Evolutionary conservation across 768 basidiomycete species (phyloP), one percentile per base, ranked within the genome.

Genomic region (Kwoniella europaea): DNA sequence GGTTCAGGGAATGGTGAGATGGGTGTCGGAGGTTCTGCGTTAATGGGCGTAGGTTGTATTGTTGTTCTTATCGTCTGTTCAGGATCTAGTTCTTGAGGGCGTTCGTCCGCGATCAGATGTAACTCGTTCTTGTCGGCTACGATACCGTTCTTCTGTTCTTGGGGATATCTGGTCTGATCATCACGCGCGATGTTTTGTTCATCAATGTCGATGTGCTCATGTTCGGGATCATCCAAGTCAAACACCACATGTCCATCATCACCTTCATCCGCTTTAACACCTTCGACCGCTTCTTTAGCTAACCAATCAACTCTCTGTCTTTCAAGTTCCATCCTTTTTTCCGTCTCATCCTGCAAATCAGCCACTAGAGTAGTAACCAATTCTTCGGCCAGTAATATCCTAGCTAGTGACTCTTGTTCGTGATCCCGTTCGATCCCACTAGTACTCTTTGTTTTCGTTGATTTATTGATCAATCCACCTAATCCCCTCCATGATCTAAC

Each of bases 371-470:
- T 75, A 9, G 72, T 71, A 22, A 79, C 79, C 16, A 83, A 69
- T 22, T 83, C 84, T 69, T 84, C 81, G 4, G 83, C 80, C 22
- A 84, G 63, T 10, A 84, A 54, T 0, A 81, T 79, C 60, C 82
- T 68, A 9, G 77, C 75, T 2, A 80, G 57, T 46, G 71, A 74
- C 22, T 62, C 69, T 29, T 80, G 74, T 52, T 76, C 71, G 0
- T 60, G 69, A 15, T 74, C 43, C 12, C 55, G 29, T 4, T 67
- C 69, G 4, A 53, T n/a, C 15, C 22, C 50, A 46, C 58, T 54
- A 3, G 29, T 22, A 54, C 46, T 63, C 44, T 22, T 44, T 46
- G 7, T 62, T 62, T 67, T 63, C 29, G 61, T 63, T 7, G 35
- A 35, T 57, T 71, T 65, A 50, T 61, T 56, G 57, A 69, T 44